phyloP scores from a whole-genome alignment of 208 protist species.

The Leishmania arabica region DNA sequence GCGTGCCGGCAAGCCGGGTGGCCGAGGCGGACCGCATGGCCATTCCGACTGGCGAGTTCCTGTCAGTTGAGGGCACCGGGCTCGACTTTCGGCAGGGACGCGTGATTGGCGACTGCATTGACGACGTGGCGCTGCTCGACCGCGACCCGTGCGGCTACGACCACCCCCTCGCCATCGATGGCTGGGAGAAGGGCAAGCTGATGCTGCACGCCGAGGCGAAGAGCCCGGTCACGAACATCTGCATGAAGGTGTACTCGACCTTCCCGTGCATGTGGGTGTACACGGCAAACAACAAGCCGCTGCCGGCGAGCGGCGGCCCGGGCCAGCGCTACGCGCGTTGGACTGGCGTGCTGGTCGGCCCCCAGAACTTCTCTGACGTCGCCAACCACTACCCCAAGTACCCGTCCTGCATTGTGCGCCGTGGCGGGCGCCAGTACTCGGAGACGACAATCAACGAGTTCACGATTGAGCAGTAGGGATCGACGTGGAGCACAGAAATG shows the following conservation, averaged over 20 bases:
- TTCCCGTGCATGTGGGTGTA: slow-evolving; percentile 72
- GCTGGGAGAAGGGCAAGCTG: slow-evolving; percentile 38
- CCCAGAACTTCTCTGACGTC: slow-evolving; percentile 51
- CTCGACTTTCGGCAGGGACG: slow-evolving; percentile 48
- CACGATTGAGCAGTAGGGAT: slow-evolving; percentile 25
- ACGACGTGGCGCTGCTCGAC: slow-evolving; percentile 32
- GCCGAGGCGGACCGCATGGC: slow-evolving; percentile 38
- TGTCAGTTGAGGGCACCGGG: slow-evolving; percentile 27
- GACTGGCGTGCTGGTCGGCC: slow-evolving; percentile 47
- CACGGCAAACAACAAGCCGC: slow-evolving; percentile 61
- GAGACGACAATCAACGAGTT: slow-evolving; percentile 68
- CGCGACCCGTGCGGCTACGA: slow-evolving; percentile 67
- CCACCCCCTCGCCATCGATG: slow-evolving; percentile 46
- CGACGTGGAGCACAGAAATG: background rate
- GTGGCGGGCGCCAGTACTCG: slow-evolving; percentile 39
- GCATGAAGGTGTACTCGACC: slow-evolving; percentile 63
- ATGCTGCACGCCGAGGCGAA: slow-evolving; percentile 48
- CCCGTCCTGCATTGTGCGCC: slow-evolving; percentile 36
- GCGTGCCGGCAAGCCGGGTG: slow-evolving; percentile 34
- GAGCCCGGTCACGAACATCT: slow-evolving; percentile 54
- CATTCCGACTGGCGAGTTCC: slow-evolving; percentile 47
- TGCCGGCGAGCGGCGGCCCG: slow-evolving; percentile 35
- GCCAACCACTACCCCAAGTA: slow-evolving; percentile 44
- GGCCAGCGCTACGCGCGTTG: slow-evolving; percentile 58
- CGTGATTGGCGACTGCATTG: slow-evolving; percentile 41